Conservation (phyloP, 2,329 filamentous ascomycete genomes). For the Fusarium coicis region DNA sequence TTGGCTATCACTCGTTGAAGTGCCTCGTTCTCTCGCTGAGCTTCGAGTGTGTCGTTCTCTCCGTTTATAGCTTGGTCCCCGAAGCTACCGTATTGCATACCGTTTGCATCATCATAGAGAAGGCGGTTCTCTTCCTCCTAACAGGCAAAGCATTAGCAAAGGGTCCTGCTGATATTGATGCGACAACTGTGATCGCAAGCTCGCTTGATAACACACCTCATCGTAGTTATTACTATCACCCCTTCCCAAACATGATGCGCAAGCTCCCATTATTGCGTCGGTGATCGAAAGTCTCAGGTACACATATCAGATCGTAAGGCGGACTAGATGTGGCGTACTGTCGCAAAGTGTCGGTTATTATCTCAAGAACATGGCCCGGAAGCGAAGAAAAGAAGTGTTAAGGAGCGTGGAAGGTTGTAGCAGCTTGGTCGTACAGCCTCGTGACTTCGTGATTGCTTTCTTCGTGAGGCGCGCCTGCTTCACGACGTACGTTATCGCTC, state of each 20-base stretch:
- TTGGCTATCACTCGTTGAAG: constrained; percentile 71
- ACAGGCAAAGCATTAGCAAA: constrained; percentile 16
- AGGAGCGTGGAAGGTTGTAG: constrained; percentile 33
- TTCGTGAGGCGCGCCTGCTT: constrained; percentile 39
- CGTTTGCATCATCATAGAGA: constrained; percentile 70
- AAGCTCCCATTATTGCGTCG: constrained; percentile 64
- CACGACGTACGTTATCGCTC: constrained; percentile 42
- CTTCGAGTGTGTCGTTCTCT: constrained; percentile 70
- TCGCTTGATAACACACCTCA: constrained; percentile 57
- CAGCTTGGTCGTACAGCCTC: constrained; percentile 25
- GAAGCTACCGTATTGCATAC: constrained; percentile 71
- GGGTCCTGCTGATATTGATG: background rate
- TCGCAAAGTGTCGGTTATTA: constrained; percentile 2
- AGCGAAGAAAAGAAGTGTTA: background rate
- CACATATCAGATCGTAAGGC: constrained; percentile 36
- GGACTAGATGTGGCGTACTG: background rate
- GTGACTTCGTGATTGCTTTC: constrained; percentile 34
- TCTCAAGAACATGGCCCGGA: constrained; percentile 4
- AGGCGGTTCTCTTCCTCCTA: constrained; percentile 68
- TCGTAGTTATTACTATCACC: constrained; percentile 63
- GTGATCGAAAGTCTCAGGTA: constrained; percentile 28
- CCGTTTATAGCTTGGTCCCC: constrained; percentile 64
- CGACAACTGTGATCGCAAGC: background rate
- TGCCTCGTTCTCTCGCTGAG: constrained; percentile 72
- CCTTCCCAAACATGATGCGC: constrained; percentile 68